Base-by-base conservation (phyloP, 2,329 filamentous ascomycete genomes). In the Zymoseptoria passerinii region DNA sequence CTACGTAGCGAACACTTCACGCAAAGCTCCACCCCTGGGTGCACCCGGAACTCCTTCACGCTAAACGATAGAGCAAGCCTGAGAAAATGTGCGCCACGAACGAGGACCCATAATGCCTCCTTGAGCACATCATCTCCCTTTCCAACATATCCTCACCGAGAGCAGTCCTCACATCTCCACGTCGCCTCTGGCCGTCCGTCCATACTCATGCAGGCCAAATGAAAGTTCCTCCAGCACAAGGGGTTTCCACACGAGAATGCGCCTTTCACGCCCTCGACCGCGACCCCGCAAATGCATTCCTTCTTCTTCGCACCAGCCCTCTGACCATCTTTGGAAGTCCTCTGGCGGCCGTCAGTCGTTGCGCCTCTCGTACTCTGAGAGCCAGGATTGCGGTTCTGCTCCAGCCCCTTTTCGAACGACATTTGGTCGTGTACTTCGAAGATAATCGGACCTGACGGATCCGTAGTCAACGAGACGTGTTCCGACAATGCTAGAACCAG, bases 151-250 rank as follows among this genome's bases (percentile, higher is more conserved):
- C 13, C 35, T 44, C 35, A 44, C 13, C 5, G 35, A 29, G 53
- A 51, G 40, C 63, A 65, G 20, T 61, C 58, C 18, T 27, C 49
- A 52, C 64, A 66, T 20, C 50, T 54, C 64, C 64, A 66, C 20
- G 58, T 57, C 18, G 23, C 23, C 10, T 53, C 48, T 18, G 56
- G 44, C 18, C 62, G 56, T 35, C 48, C 61, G 23, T 55, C 40
- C 44, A 66, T 49, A 8, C 54, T 54, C 18, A 64, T 19, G 48
- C 64, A 66, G 9, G 49, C 51, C 62, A 66, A 60, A 28, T 66
- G 64, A 44, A 62, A 64, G 13, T 55, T 35, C 8, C 56, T 27
- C 5, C 53, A 51, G 54, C 64, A 66, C 20, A 28, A 55, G 13
- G 48, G 9, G 50, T 64, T 64, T 2, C 28, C 56, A 57, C 64